Conservation (phyloP, 2,329 filamentous ascomycete species). For the Colletotrichum karsti region DNA sequence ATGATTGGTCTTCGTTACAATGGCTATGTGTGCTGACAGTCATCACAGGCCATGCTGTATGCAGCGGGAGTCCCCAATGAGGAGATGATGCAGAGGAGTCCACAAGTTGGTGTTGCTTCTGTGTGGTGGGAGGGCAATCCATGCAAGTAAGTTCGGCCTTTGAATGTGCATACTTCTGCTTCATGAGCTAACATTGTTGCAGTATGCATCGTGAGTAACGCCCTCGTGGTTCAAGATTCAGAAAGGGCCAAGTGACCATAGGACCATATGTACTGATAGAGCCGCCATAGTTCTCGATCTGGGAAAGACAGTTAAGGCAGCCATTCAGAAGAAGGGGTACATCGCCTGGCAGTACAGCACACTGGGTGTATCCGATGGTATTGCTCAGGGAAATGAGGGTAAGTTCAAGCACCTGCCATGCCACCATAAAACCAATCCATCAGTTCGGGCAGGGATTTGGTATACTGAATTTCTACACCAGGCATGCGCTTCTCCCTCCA, state of each 20-base stretch:
- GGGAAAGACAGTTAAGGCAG: conserved; percentile 85
- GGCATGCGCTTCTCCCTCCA: conserved; percentile 96
- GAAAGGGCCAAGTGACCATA: neutral
- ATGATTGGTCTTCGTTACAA: neutral
- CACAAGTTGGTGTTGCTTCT: conserved; percentile 89
- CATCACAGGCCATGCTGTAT: conserved; percentile 87
- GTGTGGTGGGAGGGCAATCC: conserved; percentile 99
- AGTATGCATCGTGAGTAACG: conserved; percentile 50
- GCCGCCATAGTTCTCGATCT: conserved; percentile 76
- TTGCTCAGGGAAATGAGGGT: conserved; percentile 96
- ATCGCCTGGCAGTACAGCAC: conserved; percentile 96
- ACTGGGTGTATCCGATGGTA: conserved; percentile 87
- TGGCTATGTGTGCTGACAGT: neutral
- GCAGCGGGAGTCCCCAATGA: conserved; percentile 86
- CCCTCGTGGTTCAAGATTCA: neutral
- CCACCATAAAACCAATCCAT: neutral
- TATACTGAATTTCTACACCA: conserved; percentile 43
- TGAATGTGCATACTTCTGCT: neutral
- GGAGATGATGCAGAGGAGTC: conserved; percentile 86
- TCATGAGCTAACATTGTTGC: neutral
- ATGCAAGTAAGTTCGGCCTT: conserved; percentile 75
- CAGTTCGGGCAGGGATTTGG: neutral
- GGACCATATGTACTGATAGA: neutral
- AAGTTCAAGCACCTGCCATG: too few relatives aligned
- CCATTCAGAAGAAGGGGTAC: conserved; percentile 86